Evolutionary conservation across 225 moss, liverwort and hornwort species (phyloP).

Genomic region (Polytrichum formosum): DNA sequence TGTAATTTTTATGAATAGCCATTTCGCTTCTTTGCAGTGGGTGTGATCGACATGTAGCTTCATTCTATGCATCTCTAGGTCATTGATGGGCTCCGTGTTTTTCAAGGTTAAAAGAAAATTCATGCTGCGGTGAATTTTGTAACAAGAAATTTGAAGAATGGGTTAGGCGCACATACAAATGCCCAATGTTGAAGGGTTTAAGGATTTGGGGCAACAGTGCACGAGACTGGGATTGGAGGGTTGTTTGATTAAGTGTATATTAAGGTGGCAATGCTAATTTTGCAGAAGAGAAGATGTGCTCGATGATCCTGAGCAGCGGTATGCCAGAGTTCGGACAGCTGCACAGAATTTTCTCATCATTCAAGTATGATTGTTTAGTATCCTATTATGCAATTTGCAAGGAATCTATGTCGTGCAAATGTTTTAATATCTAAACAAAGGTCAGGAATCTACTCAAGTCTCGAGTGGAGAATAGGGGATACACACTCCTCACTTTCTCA

Average conservation of each 20-base stretch:
- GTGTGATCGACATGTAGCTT: no score
- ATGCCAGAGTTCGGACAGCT: constrained; percentile 38
- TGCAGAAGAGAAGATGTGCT: constrained; percentile 60
- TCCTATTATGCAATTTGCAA: no score
- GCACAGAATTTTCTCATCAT: constrained; percentile 58
- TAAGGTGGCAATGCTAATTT: constrained; percentile 1
- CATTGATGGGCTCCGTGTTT: background rate
- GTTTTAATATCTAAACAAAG: background rate
- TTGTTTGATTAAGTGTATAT: background rate
- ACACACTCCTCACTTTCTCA: background rate
- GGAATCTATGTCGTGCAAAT: no score
- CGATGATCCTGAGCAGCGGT: constrained; percentile 56
- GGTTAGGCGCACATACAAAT: no score
- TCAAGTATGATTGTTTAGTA: constrained; percentile 32
- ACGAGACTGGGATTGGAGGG: background rate
- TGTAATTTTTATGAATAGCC: background rate
- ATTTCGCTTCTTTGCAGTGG: background rate
- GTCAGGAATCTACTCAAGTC: background rate
- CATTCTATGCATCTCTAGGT: no score
- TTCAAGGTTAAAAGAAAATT: background rate
- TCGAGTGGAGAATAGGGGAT: background rate
- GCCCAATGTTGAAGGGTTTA: no score
- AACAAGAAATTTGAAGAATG: background rate
- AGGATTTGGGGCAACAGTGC: background rate
- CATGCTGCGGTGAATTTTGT: no score